Base-by-base conservation (phyloP, 164 flowering plant genomes). In the Macadamia tetraphylla region DNA sequence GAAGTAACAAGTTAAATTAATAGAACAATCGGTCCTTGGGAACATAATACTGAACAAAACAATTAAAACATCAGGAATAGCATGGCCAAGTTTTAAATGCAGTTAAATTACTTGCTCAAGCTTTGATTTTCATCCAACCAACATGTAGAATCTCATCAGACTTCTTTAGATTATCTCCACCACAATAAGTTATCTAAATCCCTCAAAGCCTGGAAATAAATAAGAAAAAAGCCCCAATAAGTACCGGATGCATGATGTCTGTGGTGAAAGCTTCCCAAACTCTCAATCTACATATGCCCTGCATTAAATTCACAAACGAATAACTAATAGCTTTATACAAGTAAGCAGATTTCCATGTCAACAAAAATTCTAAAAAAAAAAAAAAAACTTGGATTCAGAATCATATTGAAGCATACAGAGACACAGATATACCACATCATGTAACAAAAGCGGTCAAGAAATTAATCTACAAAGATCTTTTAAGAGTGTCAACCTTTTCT, bases 201-300 rank as follows among this genome's bases (percentile, higher is more conserved):
- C 18, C 32, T 52, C 29, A 18, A 11, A 31, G 23, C 40, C n/a
- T 17, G 3, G 56, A 62, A 62, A 66, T 53, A 53, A 53, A 53
- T 53, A 61, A 71, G 15, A 9, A 35, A 9, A 18, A 58, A 61
- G 31, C 15, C 29, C 0, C n/a, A 61, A 67, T 11, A 60, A 1
- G 49, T 70, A 77, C 80, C 72, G 60, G 60, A 14, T 48, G 56
- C 60, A 48, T n/a, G 32, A 56, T 55, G 56, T 68, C 72, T 42
- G 74, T 65, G 55, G 70, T 58, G 55, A 67, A 73, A 62, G 18
- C 53, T 68, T 70, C 74, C 67, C 40, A 35, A 35, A 35, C 3
- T 35, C 3, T 35, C 40, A 35, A 5, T 35, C 40, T 35, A 35
- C 40, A 35, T 35, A 35, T 2, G 3, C 40, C 40, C 40, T 35